Conservation (phyloP, 352 stramenopile species). For the Peronospora farinosa region DNA sequence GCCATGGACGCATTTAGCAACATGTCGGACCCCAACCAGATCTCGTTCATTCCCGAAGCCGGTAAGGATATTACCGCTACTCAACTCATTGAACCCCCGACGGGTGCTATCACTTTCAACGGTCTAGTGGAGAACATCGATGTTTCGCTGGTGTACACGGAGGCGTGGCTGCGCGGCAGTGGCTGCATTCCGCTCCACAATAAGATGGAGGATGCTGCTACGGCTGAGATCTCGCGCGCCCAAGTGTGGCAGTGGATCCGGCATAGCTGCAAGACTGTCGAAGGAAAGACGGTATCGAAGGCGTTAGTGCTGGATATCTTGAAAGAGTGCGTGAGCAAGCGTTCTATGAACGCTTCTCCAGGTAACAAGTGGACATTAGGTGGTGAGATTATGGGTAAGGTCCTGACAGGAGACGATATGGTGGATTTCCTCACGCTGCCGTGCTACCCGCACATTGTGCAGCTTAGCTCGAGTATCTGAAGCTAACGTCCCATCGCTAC, state of each 20-base stretch:
- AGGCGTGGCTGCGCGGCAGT: constrained; percentile 90
- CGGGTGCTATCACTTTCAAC: constrained; percentile 70
- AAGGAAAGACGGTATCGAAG: constrained; percentile 68
- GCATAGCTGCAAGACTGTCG: constrained; percentile 58
- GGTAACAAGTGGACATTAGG: constrained; percentile 64
- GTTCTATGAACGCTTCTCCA: constrained; percentile 33
- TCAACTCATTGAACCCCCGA: constrained; percentile 57
- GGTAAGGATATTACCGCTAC: constrained; percentile 52
- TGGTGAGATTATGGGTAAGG: constrained; percentile 57
- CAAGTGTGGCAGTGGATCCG: constrained; percentile 92
- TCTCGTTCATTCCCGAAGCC: constrained; percentile 51
- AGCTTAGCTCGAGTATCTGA: constrained; percentile 66
- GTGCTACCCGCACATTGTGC: constrained; percentile 78
- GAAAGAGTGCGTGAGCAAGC: constrained; percentile 53
- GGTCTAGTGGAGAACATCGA: constrained; percentile 88
- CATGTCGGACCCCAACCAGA: constrained; percentile 91
- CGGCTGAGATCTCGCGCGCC: constrained; percentile 90
- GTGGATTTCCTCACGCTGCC: constrained; percentile 78
- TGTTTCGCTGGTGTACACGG: constrained; percentile 91
- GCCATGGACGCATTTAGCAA: constrained; percentile 92
- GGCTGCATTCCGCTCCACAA: constrained; percentile 92
- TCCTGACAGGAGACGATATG: constrained; percentile 71
- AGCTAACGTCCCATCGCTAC: constrained; percentile 36
- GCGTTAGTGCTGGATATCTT: constrained; percentile 55
- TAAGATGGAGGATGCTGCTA: constrained; percentile 94